These are phyloP conservation scores for Chytridiales sp. DNA, from an alignment of 371 early-diverging fungal species.

Conservation along the genomic window DNA sequence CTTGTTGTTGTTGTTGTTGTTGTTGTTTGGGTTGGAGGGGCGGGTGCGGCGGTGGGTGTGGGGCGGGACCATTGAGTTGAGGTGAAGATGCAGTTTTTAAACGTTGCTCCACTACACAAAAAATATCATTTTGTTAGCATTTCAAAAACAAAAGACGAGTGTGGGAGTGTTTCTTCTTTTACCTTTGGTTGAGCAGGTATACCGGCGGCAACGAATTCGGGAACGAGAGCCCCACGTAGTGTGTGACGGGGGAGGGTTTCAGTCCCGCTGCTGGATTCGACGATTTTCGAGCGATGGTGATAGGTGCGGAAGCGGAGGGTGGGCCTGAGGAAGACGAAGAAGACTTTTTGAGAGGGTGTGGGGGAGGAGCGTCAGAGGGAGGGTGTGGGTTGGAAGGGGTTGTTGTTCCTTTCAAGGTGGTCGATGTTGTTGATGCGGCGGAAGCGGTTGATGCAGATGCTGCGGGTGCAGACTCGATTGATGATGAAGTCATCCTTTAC, in stretches of 20 bases:
- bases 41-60: background rate
- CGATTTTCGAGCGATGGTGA: constrained; percentile 5
- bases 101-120: constrained; percentile 1
- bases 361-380: too few relatives aligned
- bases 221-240: constrained; percentile 11
- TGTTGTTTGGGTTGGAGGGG: too few relatives aligned
- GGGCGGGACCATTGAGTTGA: constrained; percentile 6
- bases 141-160: background rate
- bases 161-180: background rate
- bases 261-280: constrained; percentile 9
- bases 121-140: background rate
- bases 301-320: background rate
- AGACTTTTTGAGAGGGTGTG: too few relatives aligned
- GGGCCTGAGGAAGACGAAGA: too few relatives aligned
- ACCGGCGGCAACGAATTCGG: constrained; percentile 4
- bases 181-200: constrained; percentile 10
- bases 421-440: too few relatives aligned
- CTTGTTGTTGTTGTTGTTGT: too few relatives aligned
- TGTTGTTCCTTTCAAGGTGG: too few relatives aligned
- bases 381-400: too few relatives aligned
- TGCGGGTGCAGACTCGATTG: too few relatives aligned
- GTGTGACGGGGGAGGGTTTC: constrained; percentile 4
- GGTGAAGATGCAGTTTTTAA: background rate
- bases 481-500: too few relatives aligned
- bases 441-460: too few relatives aligned